Evolutionary conservation across 2,329 filamentous ascomycete genomes (phyloP), one percentile per base, ranked within the genome.

Genomic region (Chrysosphaeria jannelii): DNA sequence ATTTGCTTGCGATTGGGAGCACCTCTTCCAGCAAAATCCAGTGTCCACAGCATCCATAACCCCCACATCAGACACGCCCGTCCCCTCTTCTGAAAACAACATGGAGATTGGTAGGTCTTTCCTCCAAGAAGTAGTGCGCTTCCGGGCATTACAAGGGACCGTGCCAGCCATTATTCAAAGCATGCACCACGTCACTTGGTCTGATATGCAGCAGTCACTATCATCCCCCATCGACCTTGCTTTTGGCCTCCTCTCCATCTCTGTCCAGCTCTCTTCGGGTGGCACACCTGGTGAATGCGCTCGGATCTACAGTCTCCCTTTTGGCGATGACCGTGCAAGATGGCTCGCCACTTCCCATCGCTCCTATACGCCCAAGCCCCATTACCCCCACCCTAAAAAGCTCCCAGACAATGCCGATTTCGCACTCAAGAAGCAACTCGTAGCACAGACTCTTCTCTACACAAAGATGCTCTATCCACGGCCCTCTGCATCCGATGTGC

Each of bases 231-330:
- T 52, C 28, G 33, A 32, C 6, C 22, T 18, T 13, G 5, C 25
- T 19, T 31, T 22, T 23, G 35, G 34, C 23, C 35, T 62, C 18
- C 45, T 67, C 24, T 68, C 62, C 0, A 54, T 79, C 21, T 58
- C 56, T 23, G 48, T 93, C 25, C 62, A 50, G 1, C 51, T 85
- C 21, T 39, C 70, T 6, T 50, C 54, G 19, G 63, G 75, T 26
- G 81, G 85, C 13, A 57, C 68, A 1, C 71, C 67, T 4, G 51
- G 46, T 1, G 47, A 61, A 3, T 72, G 69, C 39, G 75, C 81
- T 4, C 61, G 85, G 17, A 65, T 93, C 31, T 97, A 93, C 43
- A 66, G 74, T 9, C 60, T 93, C 10, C 74, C 81, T n/a, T 29
- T 29, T 10, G 10, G 10, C n/a, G 13, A 23, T 4, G n/a, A 79